These are phyloP conservation scores for Raphanus sativus DNA, from an alignment of 345 rosid genomes.

Conservation along the genomic window DNA sequence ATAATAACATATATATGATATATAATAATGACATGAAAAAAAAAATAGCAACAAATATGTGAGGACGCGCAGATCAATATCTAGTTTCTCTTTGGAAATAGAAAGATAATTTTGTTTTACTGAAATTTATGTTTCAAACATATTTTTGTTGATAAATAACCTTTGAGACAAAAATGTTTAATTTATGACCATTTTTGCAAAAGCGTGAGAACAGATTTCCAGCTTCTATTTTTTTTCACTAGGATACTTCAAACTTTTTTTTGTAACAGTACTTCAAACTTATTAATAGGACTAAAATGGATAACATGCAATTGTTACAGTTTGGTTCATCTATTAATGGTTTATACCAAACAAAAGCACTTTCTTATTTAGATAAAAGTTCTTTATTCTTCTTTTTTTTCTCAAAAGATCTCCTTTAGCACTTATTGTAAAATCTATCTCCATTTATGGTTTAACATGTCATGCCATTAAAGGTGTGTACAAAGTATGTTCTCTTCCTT, in stretches of 20 bases:
- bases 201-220: neutral
- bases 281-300: neutral
- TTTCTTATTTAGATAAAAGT: neutral
- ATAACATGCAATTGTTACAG: slow-evolving; percentile 12
- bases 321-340: neutral
- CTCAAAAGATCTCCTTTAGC: slow-evolving; percentile 1
- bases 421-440: neutral
- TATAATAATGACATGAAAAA: no score
- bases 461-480: slow-evolving; percentile 18
- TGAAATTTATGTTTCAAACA: no score
- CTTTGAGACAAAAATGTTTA: neutral
- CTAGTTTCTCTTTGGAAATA: no score
- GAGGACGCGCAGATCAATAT: no score
- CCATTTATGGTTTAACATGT: slow-evolving; percentile 23
- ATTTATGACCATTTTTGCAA: neutral
- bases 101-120: no score
- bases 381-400: neutral
- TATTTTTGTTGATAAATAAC: neutral
- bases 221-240: neutral
- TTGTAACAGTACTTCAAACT: neutral
- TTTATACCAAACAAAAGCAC: neutral
- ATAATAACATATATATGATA: no score
- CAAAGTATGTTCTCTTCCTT: neutral
- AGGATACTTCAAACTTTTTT: neutral
- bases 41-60: no score